Conservation (phyloP, 108 stramenopile species). For the Skeletonema costatum region DNA sequence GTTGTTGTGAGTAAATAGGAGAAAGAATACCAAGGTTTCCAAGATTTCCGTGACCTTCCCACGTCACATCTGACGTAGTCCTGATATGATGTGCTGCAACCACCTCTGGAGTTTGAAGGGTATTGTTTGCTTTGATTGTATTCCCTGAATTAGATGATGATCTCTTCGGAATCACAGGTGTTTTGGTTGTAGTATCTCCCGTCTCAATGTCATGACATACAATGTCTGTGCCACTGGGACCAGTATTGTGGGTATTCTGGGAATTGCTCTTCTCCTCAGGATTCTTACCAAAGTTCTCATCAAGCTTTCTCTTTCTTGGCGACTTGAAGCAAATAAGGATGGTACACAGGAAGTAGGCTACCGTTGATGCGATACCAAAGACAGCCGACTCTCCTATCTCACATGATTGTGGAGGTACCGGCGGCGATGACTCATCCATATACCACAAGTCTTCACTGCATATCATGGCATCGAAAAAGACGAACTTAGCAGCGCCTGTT, state of each 20-base stretch:
- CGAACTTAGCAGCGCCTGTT: conserved; percentile 73
- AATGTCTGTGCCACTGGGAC: neutral
- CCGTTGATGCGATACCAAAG: conserved; percentile 50
- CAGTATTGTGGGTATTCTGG: neutral
- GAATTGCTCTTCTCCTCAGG: conserved; percentile 12
- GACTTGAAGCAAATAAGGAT: conserved; percentile 67
- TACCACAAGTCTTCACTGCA: conserved; percentile 68
- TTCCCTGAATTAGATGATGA: neutral
- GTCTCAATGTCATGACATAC: conserved; percentile 10
- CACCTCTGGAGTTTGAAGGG: neutral
- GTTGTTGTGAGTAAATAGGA: neutral
- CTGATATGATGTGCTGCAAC: neutral
- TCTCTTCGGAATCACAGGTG: neutral
- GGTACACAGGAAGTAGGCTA: conserved; percentile 53
- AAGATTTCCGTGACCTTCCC: conserved; percentile 1
- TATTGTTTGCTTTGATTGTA: neutral
- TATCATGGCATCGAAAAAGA: conserved; percentile 66
- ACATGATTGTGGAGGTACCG: conserved; percentile 60
- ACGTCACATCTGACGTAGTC: conserved; percentile 14
- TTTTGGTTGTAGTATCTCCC: neutral
- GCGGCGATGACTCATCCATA: conserved; percentile 40
- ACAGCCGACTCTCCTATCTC: conserved; percentile 49
- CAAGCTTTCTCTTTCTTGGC: conserved; percentile 59
- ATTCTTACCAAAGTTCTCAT: conserved; percentile 54
- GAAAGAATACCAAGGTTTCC: neutral